A percentile compares a stretch with the other conserved stretches of the same genome.
phyloP scores from a whole-genome alignment of 192 early-diverging fungal genomes.

The Entophlyctis helioformis region DNA sequence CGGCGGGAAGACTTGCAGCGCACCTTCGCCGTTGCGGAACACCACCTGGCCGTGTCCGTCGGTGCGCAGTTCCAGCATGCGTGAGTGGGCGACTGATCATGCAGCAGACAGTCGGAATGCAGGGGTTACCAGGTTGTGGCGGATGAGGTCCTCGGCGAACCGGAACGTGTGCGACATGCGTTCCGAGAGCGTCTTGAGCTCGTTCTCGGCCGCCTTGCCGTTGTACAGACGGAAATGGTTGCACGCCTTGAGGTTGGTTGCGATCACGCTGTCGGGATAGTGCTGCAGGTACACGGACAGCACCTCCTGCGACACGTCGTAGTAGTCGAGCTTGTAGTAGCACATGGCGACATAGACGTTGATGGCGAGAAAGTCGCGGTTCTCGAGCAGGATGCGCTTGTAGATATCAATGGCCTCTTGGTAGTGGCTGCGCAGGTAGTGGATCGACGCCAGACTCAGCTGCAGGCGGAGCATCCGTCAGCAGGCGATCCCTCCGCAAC shows the following conservation, averaged over 20 bases:
- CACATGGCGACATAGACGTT: conserved; percentile 56
- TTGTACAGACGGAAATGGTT: conserved; percentile 54
- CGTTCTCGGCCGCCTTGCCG: conserved; percentile 46
- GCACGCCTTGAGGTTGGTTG: conserved; percentile 47
- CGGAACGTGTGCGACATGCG: conserved; percentile 27
- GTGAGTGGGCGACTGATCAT: no score
- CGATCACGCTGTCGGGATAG: conserved; percentile 44
- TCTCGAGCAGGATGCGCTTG: conserved; percentile 47
- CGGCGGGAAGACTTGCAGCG: conserved; percentile 40
- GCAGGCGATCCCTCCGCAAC: background rate
- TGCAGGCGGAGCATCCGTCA: background rate
- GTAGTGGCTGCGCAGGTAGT: conserved; percentile 50
- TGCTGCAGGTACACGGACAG: conserved; percentile 44
- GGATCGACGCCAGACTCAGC: conserved; percentile 44
- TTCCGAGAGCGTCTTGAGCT: conserved; percentile 37
- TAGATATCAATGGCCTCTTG: conserved; percentile 58
- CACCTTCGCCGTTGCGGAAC: conserved; percentile 43
- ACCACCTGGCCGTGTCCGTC: conserved; percentile 20
- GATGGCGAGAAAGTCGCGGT: conserved; percentile 41
- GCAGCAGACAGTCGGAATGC: no score
- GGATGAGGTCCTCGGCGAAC: conserved; percentile 45
- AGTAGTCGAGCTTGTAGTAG: conserved; percentile 57
- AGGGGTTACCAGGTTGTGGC: conserved; percentile 26
- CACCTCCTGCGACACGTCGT: conserved; percentile 54
- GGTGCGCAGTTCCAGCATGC: no score